phyloP scores from a whole-genome alignment of 1,284 basidiomycete genomes.

The Cronartium ribicola region DNA sequence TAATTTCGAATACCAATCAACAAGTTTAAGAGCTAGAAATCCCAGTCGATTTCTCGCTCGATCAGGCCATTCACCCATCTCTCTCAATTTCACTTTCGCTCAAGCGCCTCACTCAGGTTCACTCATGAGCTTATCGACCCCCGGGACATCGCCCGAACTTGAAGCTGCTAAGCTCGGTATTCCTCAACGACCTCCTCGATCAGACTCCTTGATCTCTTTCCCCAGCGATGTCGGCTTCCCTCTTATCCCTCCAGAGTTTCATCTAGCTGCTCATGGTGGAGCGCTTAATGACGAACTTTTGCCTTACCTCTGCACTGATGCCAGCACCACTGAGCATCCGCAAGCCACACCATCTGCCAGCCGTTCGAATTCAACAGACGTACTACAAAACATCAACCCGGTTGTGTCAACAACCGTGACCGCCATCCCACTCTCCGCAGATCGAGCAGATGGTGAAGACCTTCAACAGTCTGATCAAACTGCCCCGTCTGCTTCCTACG shows the following conservation, averaged over 20 bases:
- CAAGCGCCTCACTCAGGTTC: neutral
- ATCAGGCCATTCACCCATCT: neutral
- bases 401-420: too few relatives aligned
- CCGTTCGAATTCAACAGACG: too few relatives aligned
- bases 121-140: neutral
- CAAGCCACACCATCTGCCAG: too few relatives aligned
- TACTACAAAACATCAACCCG: too few relatives aligned
- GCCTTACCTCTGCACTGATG: too few relatives aligned
- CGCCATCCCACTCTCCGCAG: too few relatives aligned
- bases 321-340: too few relatives aligned
- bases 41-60: neutral
- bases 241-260: conserved; percentile 1
- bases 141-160: neutral
- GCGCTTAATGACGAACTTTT: too few relatives aligned
- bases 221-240: neutral
- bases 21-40: neutral
- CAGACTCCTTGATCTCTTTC: neutral
- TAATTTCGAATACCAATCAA: neutral
- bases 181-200: neutral
- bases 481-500: too few relatives aligned
- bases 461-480: too few relatives aligned
- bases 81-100: neutral
- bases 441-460: too few relatives aligned
- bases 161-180: neutral
- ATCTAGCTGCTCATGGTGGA: neutral